Evolutionary conservation across 352 stramenopile genomes (phyloP).

Genomic region (Blastocystis sp.): DNA sequence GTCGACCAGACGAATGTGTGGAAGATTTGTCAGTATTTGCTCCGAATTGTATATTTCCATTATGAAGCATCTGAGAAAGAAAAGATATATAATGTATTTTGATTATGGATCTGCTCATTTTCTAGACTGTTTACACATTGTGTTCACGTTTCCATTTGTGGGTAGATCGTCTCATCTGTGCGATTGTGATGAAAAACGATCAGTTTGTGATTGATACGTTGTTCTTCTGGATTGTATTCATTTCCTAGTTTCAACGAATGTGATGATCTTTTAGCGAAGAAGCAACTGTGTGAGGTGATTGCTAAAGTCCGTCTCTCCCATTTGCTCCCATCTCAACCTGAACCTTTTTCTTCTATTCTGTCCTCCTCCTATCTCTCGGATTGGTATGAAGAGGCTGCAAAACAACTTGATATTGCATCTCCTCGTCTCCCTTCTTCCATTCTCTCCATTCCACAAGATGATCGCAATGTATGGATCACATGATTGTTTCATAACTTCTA

Average conservation of each 20-base stretch:
- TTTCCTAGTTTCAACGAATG: slow-evolving; percentile 24
- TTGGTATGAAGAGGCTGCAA: slow-evolving; percentile 21
- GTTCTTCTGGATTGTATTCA: background rate
- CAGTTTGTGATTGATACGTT: slow-evolving; percentile 54
- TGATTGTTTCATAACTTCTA: background rate
- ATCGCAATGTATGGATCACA: background rate
- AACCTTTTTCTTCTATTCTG: slow-evolving; percentile 10
- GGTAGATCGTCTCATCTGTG: slow-evolving; percentile 38
- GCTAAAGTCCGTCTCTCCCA: slow-evolving; percentile 23
- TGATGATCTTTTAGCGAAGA: background rate
- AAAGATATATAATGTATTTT: slow-evolving; percentile 32
- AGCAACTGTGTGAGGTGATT: slow-evolving; percentile 46
- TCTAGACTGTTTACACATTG: slow-evolving; percentile 36
- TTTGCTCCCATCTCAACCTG: background rate
- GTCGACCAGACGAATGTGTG: slow-evolving; percentile 54
- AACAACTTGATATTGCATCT: slow-evolving; percentile 17
- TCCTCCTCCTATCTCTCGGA: slow-evolving; percentile 44
- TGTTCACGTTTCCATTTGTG: slow-evolving; percentile 51
- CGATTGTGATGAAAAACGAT: slow-evolving; percentile 41
- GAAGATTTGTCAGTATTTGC: slow-evolving; percentile 59
- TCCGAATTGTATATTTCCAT: slow-evolving; percentile 53
- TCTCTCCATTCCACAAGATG: background rate
- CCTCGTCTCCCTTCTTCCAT: slow-evolving; percentile 1
- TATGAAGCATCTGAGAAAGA: slow-evolving; percentile 10
- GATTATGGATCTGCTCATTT: background rate